These are phyloP conservation scores for Scenedesmus sp. DNA, from an alignment of 163 green algal genomes.

Conservation along the genomic window DNA sequence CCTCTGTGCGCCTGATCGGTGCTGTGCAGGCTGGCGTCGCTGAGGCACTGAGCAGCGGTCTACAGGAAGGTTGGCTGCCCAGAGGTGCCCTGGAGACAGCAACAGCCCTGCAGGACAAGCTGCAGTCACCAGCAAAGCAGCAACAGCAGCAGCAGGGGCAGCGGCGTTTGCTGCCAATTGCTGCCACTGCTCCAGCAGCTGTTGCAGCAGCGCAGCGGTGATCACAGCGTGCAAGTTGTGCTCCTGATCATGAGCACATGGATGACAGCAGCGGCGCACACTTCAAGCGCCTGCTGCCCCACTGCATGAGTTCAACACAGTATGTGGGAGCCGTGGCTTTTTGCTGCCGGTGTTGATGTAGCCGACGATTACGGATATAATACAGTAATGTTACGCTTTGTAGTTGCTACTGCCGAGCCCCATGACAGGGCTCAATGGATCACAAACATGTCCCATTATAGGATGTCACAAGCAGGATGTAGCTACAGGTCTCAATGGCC, in stretches of 20 bases:
- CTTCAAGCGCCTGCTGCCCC: no score
- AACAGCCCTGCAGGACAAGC: neutral
- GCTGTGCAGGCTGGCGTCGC: slow-evolving; percentile 13
- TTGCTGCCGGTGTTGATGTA: no score
- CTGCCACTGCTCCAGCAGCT: neutral
- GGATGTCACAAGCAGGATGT: no score
- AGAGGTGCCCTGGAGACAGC: slow-evolving; percentile 11
- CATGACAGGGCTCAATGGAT: no score
- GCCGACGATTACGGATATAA: no score
- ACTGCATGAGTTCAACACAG: no score
- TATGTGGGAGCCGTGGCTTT: no score
- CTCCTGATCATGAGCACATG: neutral
- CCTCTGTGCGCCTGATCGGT: neutral
- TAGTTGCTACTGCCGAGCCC: no score
- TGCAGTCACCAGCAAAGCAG: neutral
- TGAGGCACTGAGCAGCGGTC: neutral
- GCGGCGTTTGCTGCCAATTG: neutral
- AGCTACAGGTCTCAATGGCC: no score
- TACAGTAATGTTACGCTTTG: no score
- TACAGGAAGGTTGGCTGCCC: slow-evolving; percentile 50
- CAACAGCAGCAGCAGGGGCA: slow-evolving; percentile 2
- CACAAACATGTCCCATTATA: no score
- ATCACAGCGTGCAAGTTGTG: neutral
- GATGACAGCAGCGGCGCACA: no score
- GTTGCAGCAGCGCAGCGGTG: neutral